A percentile compares a stretch with the other conserved stretches of the same genome.
These are phyloP conservation scores for Tetradesmus lagerheimii DNA, from an alignment of 139 green algal species.

Conservation along the genomic window DNA sequence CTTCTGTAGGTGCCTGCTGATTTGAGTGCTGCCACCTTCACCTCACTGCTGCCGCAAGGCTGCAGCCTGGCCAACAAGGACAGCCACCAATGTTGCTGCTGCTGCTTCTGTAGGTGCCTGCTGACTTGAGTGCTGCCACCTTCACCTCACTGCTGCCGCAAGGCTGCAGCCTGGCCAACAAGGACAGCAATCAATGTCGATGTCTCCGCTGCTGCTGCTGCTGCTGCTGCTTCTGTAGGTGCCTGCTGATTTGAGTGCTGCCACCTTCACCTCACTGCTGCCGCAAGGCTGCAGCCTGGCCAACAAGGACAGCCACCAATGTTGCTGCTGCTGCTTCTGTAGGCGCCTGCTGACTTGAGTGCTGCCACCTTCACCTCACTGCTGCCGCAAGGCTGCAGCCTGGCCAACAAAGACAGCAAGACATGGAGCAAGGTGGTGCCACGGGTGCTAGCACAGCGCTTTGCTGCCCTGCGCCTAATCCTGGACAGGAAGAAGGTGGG, in stretches of 20 bases:
- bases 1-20: too few relatives aligned
- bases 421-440: slow-evolving; percentile 16
- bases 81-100: too few relatives aligned
- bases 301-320: not conserved
- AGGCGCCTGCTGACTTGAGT: slow-evolving; percentile 27
- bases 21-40: not conserved
- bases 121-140: not conserved
- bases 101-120: slow-evolving; percentile 17
- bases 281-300: too few relatives aligned
- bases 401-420: not conserved
- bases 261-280: not conserved
- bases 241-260: not conserved
- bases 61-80: not conserved
- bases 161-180: not conserved
- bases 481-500: slow-evolving; percentile 26
- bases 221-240: too few relatives aligned
- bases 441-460: not conserved
- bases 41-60: not conserved
- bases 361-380: slow-evolving; percentile 1
- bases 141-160: slow-evolving; percentile 14
- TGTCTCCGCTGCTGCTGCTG: too few relatives aligned
- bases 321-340: not conserved
- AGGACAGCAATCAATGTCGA: too few relatives aligned
- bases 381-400: not conserved
- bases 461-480: not conserved